Evolutionary conservation across 805 yeast genomes (phyloP), one percentile per base, ranked within the genome.

Genomic region (Candida michaelii): DNA sequence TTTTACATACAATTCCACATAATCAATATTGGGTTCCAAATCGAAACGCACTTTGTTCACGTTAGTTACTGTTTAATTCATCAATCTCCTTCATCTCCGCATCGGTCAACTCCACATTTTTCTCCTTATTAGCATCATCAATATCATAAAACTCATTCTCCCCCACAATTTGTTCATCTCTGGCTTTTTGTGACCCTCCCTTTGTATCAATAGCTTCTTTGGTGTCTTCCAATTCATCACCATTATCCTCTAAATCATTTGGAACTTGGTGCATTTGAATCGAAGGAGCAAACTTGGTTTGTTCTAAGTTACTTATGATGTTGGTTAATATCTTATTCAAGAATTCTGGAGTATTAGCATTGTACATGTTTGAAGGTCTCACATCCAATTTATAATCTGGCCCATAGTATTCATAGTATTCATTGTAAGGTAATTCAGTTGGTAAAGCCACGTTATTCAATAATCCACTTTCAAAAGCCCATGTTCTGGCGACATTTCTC

Each of bases 331-430:
- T 83, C 63, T 88, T 85, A 64, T 89, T 88, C 54, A 91, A 73
- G 60, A 89, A 91, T 62, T 90, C 97, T 17, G 95, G 91, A 17
- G 91, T 80, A 66, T 91, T 91, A 39, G 96, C 96, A 65, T 91
- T 91, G 69, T 85, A 87, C 98, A 91, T 91, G 66, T 91, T 91
- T 10, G 95, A 85, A 10, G 97, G 95, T 50, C 97, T 76, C 38
- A 91, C 99, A 59, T 91, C 97, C 46, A 91, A 76, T 63, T 89
- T 84, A 65, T 91, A 91, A 67, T 91, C 97, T 2, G 99, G 99
- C 0, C 97, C 98, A 63, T 85, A 91, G 69, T 91, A 91, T 66
- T 91, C 98, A 67, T 88, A 91, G 69, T 91, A 91, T 62, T 91
- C 98, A 62, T 91, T 90, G 72, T 89, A 90, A 3, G 97, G 97